phyloP scores from a whole-genome alignment of 805 yeast species.

The Lipomyces lipofer region DNA sequence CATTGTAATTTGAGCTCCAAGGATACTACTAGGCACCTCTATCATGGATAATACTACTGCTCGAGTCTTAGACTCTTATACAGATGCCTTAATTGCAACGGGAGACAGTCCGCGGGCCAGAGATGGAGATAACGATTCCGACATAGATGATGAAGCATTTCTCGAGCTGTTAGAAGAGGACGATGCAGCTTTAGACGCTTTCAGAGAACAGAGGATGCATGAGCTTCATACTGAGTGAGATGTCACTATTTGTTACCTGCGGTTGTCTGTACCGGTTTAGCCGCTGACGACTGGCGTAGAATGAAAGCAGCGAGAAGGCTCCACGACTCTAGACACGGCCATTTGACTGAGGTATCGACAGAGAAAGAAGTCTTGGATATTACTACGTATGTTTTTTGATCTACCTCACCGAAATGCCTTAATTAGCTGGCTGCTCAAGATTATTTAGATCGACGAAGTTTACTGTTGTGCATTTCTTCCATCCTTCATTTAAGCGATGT shows the following conservation, averaged over 20 bases:
- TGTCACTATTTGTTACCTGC: background rate
- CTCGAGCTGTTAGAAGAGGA: conserved; percentile 47
- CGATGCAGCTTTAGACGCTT: conserved; percentile 48
- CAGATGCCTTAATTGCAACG: conserved; percentile 13
- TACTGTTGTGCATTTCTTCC: conserved; percentile 63
- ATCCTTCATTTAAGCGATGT: conserved; percentile 63
- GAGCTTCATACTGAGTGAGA: conserved; percentile 50
- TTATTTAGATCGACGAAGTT: conserved; percentile 38
- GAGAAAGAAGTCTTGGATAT: conserved; percentile 60
- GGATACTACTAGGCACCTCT: no score
- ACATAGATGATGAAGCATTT: conserved; percentile 35
- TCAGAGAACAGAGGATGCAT: conserved; percentile 64
- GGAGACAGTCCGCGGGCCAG: conserved; percentile 38
- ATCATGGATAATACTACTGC: conserved; percentile 22
- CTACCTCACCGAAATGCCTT: no score
- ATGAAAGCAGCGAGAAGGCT: conserved; percentile 42
- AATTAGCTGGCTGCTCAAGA: no score
- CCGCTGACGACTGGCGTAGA: conserved; percentile 38
- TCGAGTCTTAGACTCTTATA: conserved; percentile 18
- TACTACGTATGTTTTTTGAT: conserved; percentile 46
- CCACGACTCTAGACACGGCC: conserved; percentile 48
- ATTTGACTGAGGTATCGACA: conserved; percentile 38
- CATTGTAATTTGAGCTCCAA: no score
- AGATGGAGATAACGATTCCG: conserved; percentile 34
- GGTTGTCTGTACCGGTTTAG: background rate